Evolutionary conservation across 225 moss, liverwort and hornwort species (phyloP).

Genomic region (Polytrichum formosum): DNA sequence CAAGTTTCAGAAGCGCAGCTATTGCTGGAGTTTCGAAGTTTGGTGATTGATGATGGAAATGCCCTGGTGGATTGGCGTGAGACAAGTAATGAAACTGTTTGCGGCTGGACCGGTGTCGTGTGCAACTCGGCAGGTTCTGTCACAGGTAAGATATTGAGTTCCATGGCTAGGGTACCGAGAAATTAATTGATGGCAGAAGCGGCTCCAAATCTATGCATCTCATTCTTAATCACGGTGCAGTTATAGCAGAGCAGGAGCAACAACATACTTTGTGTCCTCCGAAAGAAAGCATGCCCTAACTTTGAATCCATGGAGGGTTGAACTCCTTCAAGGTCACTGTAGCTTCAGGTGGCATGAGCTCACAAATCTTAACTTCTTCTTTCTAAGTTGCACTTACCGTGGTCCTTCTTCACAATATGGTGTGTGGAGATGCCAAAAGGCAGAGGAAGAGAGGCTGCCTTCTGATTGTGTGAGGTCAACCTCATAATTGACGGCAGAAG

Average conservation of each 20-base stretch:
- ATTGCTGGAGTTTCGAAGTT: conserved; percentile 30
- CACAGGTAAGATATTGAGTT: conserved; percentile 18
- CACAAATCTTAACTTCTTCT: too few relatives aligned
- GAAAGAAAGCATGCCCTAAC: too few relatives aligned
- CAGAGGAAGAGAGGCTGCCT: too few relatives aligned
- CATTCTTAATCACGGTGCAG: not conserved
- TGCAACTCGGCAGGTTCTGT: conserved; percentile 28
- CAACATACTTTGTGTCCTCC: not conserved
- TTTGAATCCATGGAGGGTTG: not conserved
- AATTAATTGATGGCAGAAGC: too few relatives aligned
- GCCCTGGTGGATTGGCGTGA: conserved; percentile 34
- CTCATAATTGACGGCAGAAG: too few relatives aligned
- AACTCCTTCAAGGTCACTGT: not conserved
- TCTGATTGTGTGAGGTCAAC: not conserved
- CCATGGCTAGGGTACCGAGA: not conserved
- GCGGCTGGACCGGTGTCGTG: conserved; percentile 43
- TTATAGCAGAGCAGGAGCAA: not conserved
- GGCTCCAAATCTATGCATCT: not conserved
- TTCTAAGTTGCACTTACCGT: too few relatives aligned
- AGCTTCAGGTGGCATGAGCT: not conserved
- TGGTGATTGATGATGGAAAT: conserved; percentile 22
- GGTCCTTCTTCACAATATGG: too few relatives aligned
- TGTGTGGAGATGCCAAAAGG: too few relatives aligned
- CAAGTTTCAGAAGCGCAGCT: conserved; percentile 25
- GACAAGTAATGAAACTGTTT: conserved; percentile 5